These are phyloP conservation scores for Trichoderma koningiopsis DNA, from an alignment of 2,329 filamentous ascomycete genomes.

Conservation along the genomic window DNA sequence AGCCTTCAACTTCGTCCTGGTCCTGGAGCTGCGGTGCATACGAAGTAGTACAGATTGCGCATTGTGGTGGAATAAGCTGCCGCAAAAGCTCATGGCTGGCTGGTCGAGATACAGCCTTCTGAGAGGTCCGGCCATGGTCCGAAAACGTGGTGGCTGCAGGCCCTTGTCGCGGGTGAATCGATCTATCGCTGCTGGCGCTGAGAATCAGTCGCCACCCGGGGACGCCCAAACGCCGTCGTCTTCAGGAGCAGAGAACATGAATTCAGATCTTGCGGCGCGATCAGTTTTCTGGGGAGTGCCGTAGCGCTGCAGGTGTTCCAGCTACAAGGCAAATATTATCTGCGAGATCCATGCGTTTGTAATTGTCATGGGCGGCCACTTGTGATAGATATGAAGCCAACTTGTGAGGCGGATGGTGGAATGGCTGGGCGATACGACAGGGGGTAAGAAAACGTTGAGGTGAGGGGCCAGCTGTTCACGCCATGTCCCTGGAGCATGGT, in stretches of 20 bases:
- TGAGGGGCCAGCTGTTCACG: background rate
- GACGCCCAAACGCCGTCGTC: background rate
- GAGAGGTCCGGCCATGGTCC: constrained; percentile 23
- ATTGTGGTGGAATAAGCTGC: background rate
- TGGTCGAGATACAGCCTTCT: constrained; percentile 12
- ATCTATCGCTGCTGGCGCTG: constrained; percentile 8
- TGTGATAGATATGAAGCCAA: background rate
- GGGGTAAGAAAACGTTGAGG: background rate
- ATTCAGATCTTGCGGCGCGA: constrained; percentile 6
- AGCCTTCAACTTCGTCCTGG: background rate
- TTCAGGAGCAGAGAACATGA: background rate
- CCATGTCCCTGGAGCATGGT: background rate
- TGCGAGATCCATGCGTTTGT: background rate
- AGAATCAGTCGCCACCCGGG: background rate
- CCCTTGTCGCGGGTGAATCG: constrained; percentile 9
- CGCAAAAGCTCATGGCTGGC: background rate
- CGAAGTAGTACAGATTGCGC: background rate
- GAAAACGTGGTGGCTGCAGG: constrained; percentile 25
- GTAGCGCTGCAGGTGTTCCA: background rate
- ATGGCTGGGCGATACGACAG: background rate
- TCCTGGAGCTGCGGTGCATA: background rate
- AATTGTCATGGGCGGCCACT: background rate
- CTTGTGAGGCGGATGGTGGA: background rate
- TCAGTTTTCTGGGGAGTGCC: background rate
- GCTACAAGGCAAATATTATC: background rate